Base-by-base conservation (phyloP, 495 filamentous ascomycete species). In the Neurospora africana region DNA sequence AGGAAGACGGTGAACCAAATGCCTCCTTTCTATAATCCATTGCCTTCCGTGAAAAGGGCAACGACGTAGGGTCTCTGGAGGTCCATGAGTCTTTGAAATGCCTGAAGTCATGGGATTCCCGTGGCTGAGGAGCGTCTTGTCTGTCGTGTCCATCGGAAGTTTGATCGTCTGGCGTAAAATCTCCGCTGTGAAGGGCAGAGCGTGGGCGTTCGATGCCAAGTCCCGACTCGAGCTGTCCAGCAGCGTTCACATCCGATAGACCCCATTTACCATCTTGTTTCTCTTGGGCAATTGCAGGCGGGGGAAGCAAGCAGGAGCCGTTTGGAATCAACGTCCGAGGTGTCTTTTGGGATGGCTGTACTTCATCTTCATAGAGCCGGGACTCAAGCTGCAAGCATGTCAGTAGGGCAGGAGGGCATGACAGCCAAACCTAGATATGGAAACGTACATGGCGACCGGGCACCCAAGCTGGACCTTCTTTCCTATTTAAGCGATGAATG, bases 171-270 rank as follows among this genome's bases (percentile, higher is more conserved):
- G 90, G 87, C 21, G 90, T 91, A 75, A 98, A 98, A 79, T 98
- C 91, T 33, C 94, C 94, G 43, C 91, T 91, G 78, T 98, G 94
- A 65, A 98, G 84, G 44, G 94, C 93, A 13, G 94, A 98, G 68
- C 90, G 84, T 68, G 94, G 94, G 70, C 94, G 86, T 78, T 95
- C 90, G 72, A 97, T 95, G 75, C 89, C 87, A 72, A 87, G 69
- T 0, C 88, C 89, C 8, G 82, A 77, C 11, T 74, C 75, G 39
- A 82, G 73, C 41, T 43, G 75, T 61, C 53, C 53, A 17, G 53
- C 53, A 38, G 78, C 75, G 4, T 81, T 78, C 9, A 75, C 80
- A 61, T 15, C 53, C 5, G 70, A 74, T 39, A 77, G 75, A 37
- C 44, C 61, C n/a, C 39, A n/a, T 8, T 43, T 69, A 21, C 36